Evolutionary conservation across 2,329 filamentous ascomycete species (phyloP).

Genomic region (Talaromyces piceae): DNA sequence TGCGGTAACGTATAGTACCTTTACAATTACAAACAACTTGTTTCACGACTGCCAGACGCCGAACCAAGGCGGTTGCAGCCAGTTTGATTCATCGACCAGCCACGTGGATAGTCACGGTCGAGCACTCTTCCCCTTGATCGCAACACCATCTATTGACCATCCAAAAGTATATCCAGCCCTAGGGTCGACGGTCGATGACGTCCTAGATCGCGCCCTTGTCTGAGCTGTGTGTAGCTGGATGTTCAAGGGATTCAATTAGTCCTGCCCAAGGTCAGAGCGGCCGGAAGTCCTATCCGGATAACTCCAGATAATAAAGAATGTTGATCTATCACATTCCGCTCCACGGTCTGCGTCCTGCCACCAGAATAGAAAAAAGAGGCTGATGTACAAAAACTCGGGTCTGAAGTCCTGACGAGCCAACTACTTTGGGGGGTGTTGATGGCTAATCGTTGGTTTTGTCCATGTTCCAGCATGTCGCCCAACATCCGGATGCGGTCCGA

Average conservation of each 20-base stretch:
- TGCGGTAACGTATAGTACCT: background rate
- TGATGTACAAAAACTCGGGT: too few species aligned
- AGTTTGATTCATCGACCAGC: background rate
- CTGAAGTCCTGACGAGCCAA: too few species aligned
- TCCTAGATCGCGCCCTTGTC: constrained; percentile 1
- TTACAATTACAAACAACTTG: background rate
- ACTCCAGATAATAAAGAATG: background rate
- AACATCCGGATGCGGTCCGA: background rate
- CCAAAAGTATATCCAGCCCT: background rate
- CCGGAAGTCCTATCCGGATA: background rate
- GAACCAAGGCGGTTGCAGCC: too few species aligned
- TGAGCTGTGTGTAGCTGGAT: background rate
- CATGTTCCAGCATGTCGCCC: background rate
- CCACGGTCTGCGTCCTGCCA: background rate
- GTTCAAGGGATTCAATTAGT: background rate
- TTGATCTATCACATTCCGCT: background rate
- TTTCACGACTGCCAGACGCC: background rate
- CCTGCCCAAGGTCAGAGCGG: background rate
- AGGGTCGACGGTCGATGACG: background rate
- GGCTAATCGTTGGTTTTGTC: too few species aligned
- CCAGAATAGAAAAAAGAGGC: background rate
- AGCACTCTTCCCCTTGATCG: background rate
- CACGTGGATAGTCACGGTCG: background rate
- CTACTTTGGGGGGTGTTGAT: too few species aligned
- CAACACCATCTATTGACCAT: background rate